Evolutionary conservation across 129 eudicot species (phyloP), one percentile per base, ranked within the genome.

Genomic region (Flaveria sonorensis): DNA sequence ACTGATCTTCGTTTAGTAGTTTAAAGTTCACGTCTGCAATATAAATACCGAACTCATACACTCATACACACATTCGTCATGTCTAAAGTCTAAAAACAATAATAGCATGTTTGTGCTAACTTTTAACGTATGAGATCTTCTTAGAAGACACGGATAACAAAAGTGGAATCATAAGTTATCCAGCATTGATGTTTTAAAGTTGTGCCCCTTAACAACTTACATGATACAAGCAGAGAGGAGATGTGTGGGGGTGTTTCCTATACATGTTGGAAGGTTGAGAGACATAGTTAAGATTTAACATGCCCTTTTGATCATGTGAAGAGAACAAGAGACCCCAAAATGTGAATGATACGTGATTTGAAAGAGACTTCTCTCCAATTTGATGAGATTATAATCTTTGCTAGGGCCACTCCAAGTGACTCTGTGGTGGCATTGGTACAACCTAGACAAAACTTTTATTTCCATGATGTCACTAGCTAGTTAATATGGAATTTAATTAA

Each of bases 221-320:
- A 83, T 68, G 83, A 56, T 70, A 79, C 65, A 69, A 59, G 73
- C n/a, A 80, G 40, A 45, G 63, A 79, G 61, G 46, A 24, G 60
- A 45, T 21, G 83, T 64, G 83, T 43, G 73, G 69, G 68, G 79
- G 70, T 26, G n/a, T 57, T 66, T 50, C 60, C 70, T 70, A 80
- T 74, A 45, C 65, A 78, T 79, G 81, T 79, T 77, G 82, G 75
- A 74, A 83, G 76, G 81, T 83, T 74, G 78, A 79, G 84, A 79
- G 73, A 78, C 83, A 83, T 62, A 43, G 79, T 64, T 77, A 67
- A 63, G 48, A 69, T 55, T 83, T 69, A 79, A 70, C 77, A 74
- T 75, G 65, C 59, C 69, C 77, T 74, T 79, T 83, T 51, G 53
- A 74, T 60, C 36, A 11, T 42, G 53, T 74, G 72, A 48, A 42